Evolutionary conservation across 768 basidiomycete species (phyloP), one percentile per base, ranked within the genome.

Genomic region (Kwoniella bestiolae): DNA sequence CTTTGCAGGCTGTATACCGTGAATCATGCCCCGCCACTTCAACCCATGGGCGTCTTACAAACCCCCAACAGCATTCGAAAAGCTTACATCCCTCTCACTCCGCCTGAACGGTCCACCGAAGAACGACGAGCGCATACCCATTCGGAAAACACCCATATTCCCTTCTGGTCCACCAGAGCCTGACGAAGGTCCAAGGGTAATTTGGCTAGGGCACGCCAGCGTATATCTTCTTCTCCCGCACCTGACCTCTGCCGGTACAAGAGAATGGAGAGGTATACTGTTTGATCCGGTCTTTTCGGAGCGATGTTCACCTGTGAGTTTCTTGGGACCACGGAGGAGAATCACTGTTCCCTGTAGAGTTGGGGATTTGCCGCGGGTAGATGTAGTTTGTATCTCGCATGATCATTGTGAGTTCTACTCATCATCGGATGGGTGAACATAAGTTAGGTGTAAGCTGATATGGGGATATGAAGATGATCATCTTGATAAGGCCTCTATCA

Each of bases 201-300:
- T 38, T 11, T 56, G 34, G 34, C 16, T 56, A 23, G 55, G 55
- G n/a, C 55, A 56, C 26, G 55, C 55, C n/a, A 44, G 55, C 28
- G 34, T 56, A n/a, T 56, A 52, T 26, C 34, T 56, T n/a, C 55
- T 21, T 8, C 21, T 56, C 6, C 55, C 55, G 3, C 55, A 3
- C 21, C 18, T 35, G 16, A 38, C n/a, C n/a, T 6, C 16, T n/a
- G 32, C 18, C n/a, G 34, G 3, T n/a, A 21, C 8, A 32, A 38
- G n/a, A 50, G 41, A 44, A 7, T 46, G 25, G 44, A 60, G n/a
- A 31, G 58, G 58, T 28, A 46, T 60, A 6, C 31, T 60, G 14
- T 49, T 60, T 28, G 58, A 60, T 60, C 58, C 58, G 1, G 47
- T 60, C 14, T 60, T 60, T 9, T 60, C 58, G 5, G 29, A 47